These are phyloP conservation scores for Furcasterigmium sp. DNA, from an alignment of 2,329 filamentous ascomycete genomes.

Conservation along the genomic window DNA sequence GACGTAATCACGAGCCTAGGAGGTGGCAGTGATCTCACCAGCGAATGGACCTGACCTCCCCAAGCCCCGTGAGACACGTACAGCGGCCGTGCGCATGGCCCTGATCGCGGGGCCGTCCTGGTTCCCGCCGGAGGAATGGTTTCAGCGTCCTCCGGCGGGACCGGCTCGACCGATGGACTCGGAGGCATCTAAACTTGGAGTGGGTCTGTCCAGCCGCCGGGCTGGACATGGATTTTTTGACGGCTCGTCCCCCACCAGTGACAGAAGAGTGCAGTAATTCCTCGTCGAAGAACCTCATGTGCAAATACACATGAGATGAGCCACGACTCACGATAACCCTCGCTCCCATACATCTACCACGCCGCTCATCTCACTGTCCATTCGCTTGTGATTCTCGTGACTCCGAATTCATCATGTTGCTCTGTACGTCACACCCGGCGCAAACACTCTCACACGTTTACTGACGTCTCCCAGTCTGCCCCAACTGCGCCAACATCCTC, in stretches of 20 bases:
- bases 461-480: conserved; percentile 67
- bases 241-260: background rate
- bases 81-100: too few species aligned
- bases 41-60: too few species aligned
- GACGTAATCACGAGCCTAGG: conserved; percentile 1
- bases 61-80: too few species aligned
- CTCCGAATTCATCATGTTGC: conserved; percentile 59
- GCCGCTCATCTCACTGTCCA: too few species aligned
- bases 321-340: too few species aligned
- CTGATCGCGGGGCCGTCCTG: too few species aligned
- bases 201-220: background rate
- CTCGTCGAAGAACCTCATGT: too few species aligned
- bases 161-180: background rate
- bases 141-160: background rate
- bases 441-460: conserved; percentile 5
- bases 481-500: conserved; percentile 77
- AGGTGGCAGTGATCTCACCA: conserved; percentile 4
- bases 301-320: too few species aligned
- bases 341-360: too few species aligned
- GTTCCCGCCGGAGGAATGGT: background rate
- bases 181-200: background rate
- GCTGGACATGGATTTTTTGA: conserved; percentile 1
- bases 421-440: conserved; percentile 44
- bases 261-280: background rate
- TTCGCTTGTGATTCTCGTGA: too few species aligned